Percentiles rank a stretch among this genome's conserved stretches.
Conservation (phyloP, 73 alveolate species). For the Halteria grandinella region DNA sequence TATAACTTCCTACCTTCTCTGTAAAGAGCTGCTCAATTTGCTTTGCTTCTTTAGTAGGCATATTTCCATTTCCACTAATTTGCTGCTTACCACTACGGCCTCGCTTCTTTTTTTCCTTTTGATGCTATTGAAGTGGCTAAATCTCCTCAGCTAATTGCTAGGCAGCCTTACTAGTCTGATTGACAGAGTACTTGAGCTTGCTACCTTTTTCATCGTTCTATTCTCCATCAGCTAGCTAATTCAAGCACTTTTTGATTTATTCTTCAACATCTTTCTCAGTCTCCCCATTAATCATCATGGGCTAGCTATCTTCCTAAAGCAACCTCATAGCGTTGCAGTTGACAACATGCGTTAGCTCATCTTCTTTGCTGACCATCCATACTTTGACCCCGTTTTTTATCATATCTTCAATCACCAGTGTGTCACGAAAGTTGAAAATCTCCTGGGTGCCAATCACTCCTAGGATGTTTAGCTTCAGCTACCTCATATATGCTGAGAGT, state of each 20-base stretch:
- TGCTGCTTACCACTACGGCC: neutral
- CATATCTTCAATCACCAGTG: conserved; percentile 40
- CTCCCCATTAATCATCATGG: conserved; percentile 19
- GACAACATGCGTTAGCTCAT: conserved; percentile 4
- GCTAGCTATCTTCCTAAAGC: neutral
- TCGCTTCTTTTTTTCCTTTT: neutral
- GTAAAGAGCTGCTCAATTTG: too few relatives aligned
- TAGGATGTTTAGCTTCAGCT: conserved; percentile 13
- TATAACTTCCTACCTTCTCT: neutral
- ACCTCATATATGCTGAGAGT: conserved; percentile 20
- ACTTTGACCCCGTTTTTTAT: conserved; percentile 52
- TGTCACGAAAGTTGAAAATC: conserved; percentile 27
- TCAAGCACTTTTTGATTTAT: conserved; percentile 1
- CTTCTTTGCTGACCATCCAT: conserved; percentile 64
- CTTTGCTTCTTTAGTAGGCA: neutral
- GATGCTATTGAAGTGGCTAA: too few relatives aligned
- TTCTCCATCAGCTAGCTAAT: neutral
- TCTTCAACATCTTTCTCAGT: conserved; percentile 35
- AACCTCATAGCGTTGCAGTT: conserved; percentile 25
- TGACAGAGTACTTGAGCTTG: too few relatives aligned
- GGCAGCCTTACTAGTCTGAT: too few relatives aligned
- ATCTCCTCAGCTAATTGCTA: too few relatives aligned
- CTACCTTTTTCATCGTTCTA: too few relatives aligned
- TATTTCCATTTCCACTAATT: too few relatives aligned
- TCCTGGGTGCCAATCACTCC: conserved; percentile 61